These are phyloP conservation scores for Hymenotorrendiella dingleyae DNA, from an alignment of 2,329 filamentous ascomycete genomes.

Conservation along the genomic window DNA sequence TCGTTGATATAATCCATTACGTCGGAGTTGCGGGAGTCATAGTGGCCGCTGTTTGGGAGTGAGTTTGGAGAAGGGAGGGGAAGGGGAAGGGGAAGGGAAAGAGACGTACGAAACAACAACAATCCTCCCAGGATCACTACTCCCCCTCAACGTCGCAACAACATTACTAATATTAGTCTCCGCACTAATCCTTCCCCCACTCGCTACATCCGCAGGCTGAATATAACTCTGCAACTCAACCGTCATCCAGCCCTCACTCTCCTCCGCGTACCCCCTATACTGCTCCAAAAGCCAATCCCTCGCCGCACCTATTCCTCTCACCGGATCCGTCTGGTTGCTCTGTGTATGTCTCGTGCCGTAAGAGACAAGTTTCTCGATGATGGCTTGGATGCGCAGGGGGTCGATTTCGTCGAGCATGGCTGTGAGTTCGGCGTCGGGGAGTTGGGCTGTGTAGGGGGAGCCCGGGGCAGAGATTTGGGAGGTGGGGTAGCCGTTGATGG, in stretches of 20 bases:
- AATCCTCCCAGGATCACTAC: conserved; percentile 37
- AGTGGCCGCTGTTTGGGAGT: conserved; percentile 44
- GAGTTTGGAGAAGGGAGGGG: not conserved
- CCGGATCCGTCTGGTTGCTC: conserved; percentile 44
- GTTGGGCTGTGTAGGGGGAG: conserved; percentile 13
- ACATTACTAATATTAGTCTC: conserved; percentile 46
- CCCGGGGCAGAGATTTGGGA: conserved; percentile 1
- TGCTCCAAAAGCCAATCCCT: conserved; percentile 49
- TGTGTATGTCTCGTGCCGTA: conserved; percentile 54
- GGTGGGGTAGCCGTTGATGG: conserved; percentile 1
- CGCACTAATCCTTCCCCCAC: conserved; percentile 24
- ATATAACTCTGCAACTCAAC: conserved; percentile 47
- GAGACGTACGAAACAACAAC: conserved; percentile 3
- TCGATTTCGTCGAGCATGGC: conserved; percentile 14
- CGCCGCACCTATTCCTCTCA: conserved; percentile 49
- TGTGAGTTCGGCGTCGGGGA: conserved; percentile 14
- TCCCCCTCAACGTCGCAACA: conserved; percentile 44
- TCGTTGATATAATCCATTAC: conserved; percentile 45
- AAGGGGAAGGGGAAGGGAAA: not conserved
- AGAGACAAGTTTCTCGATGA: conserved; percentile 46
- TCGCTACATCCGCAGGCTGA: too few relatives aligned
- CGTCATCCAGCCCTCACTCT: conserved; percentile 43
- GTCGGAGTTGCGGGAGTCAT: conserved; percentile 47
- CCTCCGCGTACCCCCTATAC: conserved; percentile 41
- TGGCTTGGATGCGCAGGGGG: conserved; percentile 41